Conservation (phyloP, 148 eudicot genomes). For the Rhododendron kiyosumense region DNA sequence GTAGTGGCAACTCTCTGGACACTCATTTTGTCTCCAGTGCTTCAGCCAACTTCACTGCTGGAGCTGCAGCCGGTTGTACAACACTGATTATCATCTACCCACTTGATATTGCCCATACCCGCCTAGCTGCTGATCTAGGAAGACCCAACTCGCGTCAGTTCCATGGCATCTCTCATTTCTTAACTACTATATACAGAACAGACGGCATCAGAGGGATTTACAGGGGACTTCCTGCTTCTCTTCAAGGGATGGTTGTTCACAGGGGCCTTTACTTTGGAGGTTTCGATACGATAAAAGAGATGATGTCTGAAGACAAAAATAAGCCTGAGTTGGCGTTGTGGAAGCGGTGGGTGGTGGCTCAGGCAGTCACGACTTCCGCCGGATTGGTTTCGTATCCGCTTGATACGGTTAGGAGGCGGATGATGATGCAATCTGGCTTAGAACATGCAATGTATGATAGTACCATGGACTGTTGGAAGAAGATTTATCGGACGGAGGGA, state of each 20-base stretch:
- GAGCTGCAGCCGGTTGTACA: slow-evolving; percentile 90
- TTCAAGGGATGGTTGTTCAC: slow-evolving; percentile 92
- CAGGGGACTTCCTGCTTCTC: slow-evolving; percentile 89
- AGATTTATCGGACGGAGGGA: slow-evolving; percentile 66
- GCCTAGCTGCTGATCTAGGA: slow-evolving; percentile 88
- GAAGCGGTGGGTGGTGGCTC: slow-evolving; percentile 94
- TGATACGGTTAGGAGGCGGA: slow-evolving; percentile 88
- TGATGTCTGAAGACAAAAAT: slow-evolving; percentile 43
- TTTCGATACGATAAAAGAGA: slow-evolving; percentile 84
- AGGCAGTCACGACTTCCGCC: slow-evolving; percentile 84
- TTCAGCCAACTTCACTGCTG: slow-evolving; percentile 85
- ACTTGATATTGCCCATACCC: slow-evolving; percentile 96
- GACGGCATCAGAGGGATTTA: slow-evolving; percentile 81
- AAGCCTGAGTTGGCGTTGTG: slow-evolving; percentile 56
- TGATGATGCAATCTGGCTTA: slow-evolving; percentile 98
- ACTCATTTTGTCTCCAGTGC: slow-evolving; percentile 60
- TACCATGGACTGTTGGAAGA: slow-evolving; percentile 90
- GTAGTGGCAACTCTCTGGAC: slow-evolving; percentile 39
- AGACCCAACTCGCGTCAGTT: slow-evolving; percentile 65
- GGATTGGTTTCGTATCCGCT: slow-evolving; percentile 85
- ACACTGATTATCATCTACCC: slow-evolving; percentile 82
- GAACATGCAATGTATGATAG: slow-evolving; percentile 58
- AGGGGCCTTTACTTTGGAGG: slow-evolving; percentile 93
- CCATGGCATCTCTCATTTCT: slow-evolving; percentile 70
- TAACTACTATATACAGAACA: slow-evolving; percentile 39